Conservation (phyloP, 2,329 filamentous ascomycete genomes). For the Colletotrichum sp. region DNA sequence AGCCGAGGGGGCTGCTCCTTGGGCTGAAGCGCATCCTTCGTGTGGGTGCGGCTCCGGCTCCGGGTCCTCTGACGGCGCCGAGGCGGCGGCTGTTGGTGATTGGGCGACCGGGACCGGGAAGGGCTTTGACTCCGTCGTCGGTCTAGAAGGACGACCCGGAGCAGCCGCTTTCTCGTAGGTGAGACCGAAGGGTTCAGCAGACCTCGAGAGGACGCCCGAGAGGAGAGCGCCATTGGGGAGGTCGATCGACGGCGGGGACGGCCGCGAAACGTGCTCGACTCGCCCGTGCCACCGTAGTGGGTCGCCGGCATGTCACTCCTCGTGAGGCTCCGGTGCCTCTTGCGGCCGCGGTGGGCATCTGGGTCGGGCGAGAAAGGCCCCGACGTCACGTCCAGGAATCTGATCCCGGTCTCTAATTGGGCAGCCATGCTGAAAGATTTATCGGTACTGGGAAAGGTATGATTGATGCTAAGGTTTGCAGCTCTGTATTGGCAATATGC, state of each 20-base stretch:
- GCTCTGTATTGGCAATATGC: neutral
- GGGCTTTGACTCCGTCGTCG: slow-evolving; percentile 50
- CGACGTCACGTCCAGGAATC: slow-evolving; percentile 2
- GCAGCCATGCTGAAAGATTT: neutral
- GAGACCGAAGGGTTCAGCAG: slow-evolving; percentile 36
- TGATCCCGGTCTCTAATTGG: neutral
- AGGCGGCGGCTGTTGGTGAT: slow-evolving; percentile 31
- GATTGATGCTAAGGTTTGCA: neutral
- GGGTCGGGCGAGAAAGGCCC: slow-evolving; percentile 15
- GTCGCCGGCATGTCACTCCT: slow-evolving; percentile 34
- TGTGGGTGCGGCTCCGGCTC: slow-evolving; percentile 38
- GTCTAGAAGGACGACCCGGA: slow-evolving; percentile 44
- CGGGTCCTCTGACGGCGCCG: slow-evolving; percentile 42
- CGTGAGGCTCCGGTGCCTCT: slow-evolving; percentile 42
- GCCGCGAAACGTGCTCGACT: slow-evolving; percentile 48
- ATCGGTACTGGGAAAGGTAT: neutral
- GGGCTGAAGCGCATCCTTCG: neutral
- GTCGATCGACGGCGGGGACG: slow-evolving; percentile 44
- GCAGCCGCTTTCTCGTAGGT: slow-evolving; percentile 45
- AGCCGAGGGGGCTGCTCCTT: slow-evolving; percentile 8
- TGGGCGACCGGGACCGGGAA: slow-evolving; percentile 40
- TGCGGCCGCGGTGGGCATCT: slow-evolving; percentile 37
- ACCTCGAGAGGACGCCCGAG: slow-evolving; percentile 37
- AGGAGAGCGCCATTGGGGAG: slow-evolving; percentile 34
- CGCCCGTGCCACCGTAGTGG: slow-evolving; percentile 42